Evolutionary conservation across 1,284 basidiomycete species (phyloP).

Genomic region (Cerrena zonata): DNA sequence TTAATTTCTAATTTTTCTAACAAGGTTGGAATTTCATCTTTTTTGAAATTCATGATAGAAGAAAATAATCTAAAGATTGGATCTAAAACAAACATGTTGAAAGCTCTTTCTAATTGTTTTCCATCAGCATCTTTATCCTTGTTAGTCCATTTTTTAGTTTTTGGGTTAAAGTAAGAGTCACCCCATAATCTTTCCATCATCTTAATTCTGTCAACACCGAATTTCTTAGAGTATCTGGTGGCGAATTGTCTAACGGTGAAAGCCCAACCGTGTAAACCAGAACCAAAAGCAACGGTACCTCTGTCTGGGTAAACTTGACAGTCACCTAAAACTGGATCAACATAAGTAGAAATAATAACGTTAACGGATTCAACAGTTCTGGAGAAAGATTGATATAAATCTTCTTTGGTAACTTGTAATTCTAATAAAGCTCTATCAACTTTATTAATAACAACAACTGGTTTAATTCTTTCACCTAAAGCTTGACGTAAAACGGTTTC

Average conservation of each 20-base stretch:
- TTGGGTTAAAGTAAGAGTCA: slow-evolving; percentile 99
- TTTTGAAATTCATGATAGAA: slow-evolving; percentile 99
- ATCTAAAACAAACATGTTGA: slow-evolving; percentile 96
- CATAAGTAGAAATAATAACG: slow-evolving; percentile 98
- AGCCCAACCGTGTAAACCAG: slow-evolving; percentile 99
- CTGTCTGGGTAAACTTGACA: slow-evolving; percentile 98
- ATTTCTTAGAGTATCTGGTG: slow-evolving; percentile 93
- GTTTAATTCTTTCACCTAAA: slow-evolving; percentile 97
- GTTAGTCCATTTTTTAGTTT: slow-evolving; percentile 95
- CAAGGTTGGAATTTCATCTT: slow-evolving; percentile 80
- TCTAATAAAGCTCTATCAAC: slow-evolving; percentile 99
- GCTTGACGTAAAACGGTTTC: slow-evolving; percentile 99
- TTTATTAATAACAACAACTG: slow-evolving; percentile 99
- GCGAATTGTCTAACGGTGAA: slow-evolving; percentile 99
- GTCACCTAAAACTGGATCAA: slow-evolving; percentile 91
- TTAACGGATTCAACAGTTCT: slow-evolving; percentile 98
- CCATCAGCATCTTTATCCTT: slow-evolving; percentile 76
- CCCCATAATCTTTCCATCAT: slow-evolving; percentile 99
- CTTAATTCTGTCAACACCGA: slow-evolving; percentile 98
- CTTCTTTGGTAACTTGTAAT: slow-evolving; percentile 95
- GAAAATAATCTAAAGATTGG: slow-evolving; percentile 99
- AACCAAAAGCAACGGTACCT: slow-evolving; percentile 98
- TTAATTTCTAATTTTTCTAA: slow-evolving; percentile 97
- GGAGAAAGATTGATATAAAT: slow-evolving; percentile 95
- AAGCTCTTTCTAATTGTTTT: slow-evolving; percentile 86